Conservation (phyloP, 352 stramenopile genomes). For the Phytophthora pseudosyringae region DNA sequence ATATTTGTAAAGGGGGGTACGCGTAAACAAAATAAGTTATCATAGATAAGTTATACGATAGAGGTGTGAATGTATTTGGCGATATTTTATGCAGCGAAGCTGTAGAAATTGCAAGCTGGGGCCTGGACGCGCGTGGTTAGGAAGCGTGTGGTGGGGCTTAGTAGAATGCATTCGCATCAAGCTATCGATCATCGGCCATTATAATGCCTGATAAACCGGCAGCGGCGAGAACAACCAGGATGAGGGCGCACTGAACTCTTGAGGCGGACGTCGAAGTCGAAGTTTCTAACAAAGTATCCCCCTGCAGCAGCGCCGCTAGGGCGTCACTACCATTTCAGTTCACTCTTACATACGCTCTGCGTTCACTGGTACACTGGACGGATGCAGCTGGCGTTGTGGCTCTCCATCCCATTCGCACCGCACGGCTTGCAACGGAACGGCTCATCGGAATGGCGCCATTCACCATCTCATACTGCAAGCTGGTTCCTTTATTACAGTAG, state of each 20-base stretch:
- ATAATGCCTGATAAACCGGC: neutral
- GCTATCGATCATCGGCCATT: too few species aligned
- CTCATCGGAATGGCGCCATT: neutral
- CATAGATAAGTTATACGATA: too few species aligned
- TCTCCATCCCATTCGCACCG: neutral
- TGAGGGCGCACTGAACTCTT: constrained; percentile 7
- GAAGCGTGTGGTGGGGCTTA: too few species aligned
- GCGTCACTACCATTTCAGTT: neutral
- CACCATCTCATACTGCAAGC: neutral
- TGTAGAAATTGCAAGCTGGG: neutral
- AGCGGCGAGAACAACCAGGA: neutral
- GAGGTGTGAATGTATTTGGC: neutral
- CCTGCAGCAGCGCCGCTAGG: neutral
- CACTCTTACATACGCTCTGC: neutral
- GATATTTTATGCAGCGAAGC: neutral
- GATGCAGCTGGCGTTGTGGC: constrained; percentile 8
- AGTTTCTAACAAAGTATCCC: neutral
- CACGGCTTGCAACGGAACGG: neutral
- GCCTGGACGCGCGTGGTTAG: too few species aligned
- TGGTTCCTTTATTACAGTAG: too few species aligned
- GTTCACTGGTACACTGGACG: constrained; percentile 1
- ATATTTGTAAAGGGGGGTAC: neutral
- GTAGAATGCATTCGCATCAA: neutral
- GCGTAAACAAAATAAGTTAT: neutral
- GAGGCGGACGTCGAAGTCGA: neutral